Base-by-base conservation (phyloP, 345 rosid genomes). In the Trapa incisa region DNA sequence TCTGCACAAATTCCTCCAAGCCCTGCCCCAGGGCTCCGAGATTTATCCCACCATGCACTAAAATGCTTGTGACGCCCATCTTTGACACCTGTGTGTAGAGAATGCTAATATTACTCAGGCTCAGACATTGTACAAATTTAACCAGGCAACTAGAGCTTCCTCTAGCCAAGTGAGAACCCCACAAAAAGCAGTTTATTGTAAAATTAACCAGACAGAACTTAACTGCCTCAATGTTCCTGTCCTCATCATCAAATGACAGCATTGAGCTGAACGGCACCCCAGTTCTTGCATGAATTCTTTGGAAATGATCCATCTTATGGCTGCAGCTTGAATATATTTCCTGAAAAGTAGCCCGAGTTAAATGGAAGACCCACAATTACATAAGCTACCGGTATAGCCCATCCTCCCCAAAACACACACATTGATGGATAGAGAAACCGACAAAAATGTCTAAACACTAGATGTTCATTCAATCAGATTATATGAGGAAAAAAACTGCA, bases 231-330 rank as follows among this genome's bases (percentile, higher is more conserved):
- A 69, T 69, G 60, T 69, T 69, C 67, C 67, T 61, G 37, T 69
- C 67, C 36, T 69, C 72, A 37, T 69, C 72, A 61, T 69, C 72
- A 47, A 69, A 69, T 67, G 61, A 69, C 47, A 69, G 72, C 72
- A 69, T 69, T 37, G 67, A 69, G 61, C 66, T 63, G 38, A 61
- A 69, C 8, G 72, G 72, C 5, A 62, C 60, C 52, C 67, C 67
- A 11, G 72, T 69, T 37, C 35, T 47, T 33, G 32, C 62, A 29
- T 69, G 72, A 4, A 69, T 69, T 47, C 72, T 69, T 48, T 50
- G 57, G 48, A 69, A 69, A 69, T 69, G 72, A 38, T 69, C 72
- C 0, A 67, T 69, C 50, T 69, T 69, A 62, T 69, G 61, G 32
- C 61, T 69, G 67, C 72, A 69, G 66, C 72, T 69, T 4, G 72